Percentiles rank a stretch among this genome's conserved stretches.
phyloP scores from a whole-genome alignment of 1,284 basidiomycete genomes.

The Veloboletus limbatus region DNA sequence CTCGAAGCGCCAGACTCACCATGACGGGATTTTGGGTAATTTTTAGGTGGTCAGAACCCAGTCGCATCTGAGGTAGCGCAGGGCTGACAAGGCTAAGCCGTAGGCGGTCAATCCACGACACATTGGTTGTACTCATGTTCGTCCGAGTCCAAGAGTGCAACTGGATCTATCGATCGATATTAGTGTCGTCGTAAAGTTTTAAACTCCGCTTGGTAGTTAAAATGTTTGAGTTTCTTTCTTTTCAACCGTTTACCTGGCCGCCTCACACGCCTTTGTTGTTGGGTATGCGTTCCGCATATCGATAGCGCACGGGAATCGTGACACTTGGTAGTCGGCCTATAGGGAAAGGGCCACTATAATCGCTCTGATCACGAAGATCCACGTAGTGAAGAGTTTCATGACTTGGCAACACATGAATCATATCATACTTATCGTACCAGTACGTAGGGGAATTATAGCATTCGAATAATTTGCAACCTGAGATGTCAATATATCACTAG shows the following conservation, averaged over 20 bases:
- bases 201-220: conserved; percentile 25
- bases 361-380: conserved; percentile 64
- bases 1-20: conserved; percentile 40
- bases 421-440: not conserved
- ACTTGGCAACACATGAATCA: conserved; percentile 52
- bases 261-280: conserved; percentile 47
- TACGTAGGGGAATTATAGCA: not conserved
- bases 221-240: not conserved
- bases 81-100: conserved; percentile 30
- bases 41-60: conserved; percentile 50
- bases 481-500: not conserved
- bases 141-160: not conserved
- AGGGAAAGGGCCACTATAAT: conserved; percentile 67
- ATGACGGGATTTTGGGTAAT: conserved; percentile 57
- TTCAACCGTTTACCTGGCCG: conserved; percentile 37
- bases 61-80: conserved; percentile 54
- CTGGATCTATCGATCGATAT: not conserved
- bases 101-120: conserved; percentile 28
- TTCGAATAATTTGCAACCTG: not conserved
- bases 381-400: conserved; percentile 83
- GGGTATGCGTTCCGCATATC: conserved; percentile 58
- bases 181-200: conserved; percentile 6
- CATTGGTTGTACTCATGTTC: conserved; percentile 13
- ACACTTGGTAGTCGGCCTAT: conserved; percentile 47
- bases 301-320: conserved; percentile 42